Evolutionary conservation across 176 grass and related monocot species (phyloP), one percentile per base, ranked within the genome.

Genomic region (Themeda triandra): DNA sequence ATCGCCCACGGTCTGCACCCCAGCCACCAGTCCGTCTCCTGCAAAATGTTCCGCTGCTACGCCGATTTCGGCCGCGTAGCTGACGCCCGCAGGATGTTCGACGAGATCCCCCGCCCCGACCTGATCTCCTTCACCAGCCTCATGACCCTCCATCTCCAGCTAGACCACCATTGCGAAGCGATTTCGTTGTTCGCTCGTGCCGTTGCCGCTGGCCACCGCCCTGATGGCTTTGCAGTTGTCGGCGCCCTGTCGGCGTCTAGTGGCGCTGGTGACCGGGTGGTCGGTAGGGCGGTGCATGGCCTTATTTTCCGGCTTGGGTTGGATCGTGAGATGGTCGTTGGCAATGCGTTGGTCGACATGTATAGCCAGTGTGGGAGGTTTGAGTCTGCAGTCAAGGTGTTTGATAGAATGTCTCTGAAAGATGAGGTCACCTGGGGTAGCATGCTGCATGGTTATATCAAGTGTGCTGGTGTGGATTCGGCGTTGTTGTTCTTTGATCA

Each of bases 301-400:
- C 45, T 94, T 19, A 83, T 88, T 67, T 71, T 82, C n/a, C 73
- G 89, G 1, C 36, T 37, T 25, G 86, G 77, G 2, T 75, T 94
- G 73, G 53, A 64, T 39, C 63, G 23, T 0, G 89, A 91, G 42
- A 18, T 84, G 13, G 92, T 85, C 0, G 80, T 91, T 5, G 87
- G 87, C n/a, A 94, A 91, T 41, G 92, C 89, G 6, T 25, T 94
- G 71, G 33, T 94, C 9, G 92, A 94, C 40, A 89, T 94, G 89
- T 94, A 94, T 48, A 18, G 84, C 28, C 75, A 81, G 40, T 89
- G 85, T 19, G 81, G 89, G 49, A 79, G 30, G 27, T 37, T 94
- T 11, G 49, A 65, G 23, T 45, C 63, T 14, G 84, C 78, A 1
- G 76, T 10, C 10, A 12, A 6, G 33, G 89, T 94, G 39, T 89